Conservation (phyloP, 176 grass and related monocot species). For the Leersia perrieri region DNA sequence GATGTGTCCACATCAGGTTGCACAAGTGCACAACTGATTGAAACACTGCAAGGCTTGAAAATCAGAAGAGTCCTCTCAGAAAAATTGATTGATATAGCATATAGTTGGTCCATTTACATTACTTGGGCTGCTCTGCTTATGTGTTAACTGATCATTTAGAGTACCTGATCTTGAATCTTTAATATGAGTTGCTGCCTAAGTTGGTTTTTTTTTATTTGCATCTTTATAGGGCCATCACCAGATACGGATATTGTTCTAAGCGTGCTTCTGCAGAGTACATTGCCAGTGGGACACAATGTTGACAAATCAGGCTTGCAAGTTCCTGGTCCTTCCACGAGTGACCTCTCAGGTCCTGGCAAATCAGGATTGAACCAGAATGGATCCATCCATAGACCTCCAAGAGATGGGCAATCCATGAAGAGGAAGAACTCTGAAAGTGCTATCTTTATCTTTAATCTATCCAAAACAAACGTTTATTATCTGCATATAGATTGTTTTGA, state of each 20-base stretch:
- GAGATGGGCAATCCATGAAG: slow-evolving; percentile 49
- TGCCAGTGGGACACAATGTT: slow-evolving; percentile 39
- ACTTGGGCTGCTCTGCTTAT: neutral
- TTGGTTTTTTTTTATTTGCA: neutral
- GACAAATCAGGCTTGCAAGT: slow-evolving; percentile 48
- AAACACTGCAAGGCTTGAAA: neutral
- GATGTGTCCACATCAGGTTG: neutral
- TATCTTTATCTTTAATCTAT: neutral
- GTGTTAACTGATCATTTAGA: neutral
- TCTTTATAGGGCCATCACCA: slow-evolving; percentile 59
- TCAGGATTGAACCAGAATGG: slow-evolving; percentile 74
- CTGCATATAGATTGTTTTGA: neutral
- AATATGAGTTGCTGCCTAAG: slow-evolving; percentile 13
- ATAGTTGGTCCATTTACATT: neutral
- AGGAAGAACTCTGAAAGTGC: slow-evolving; percentile 57
- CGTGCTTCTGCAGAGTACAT: slow-evolving; percentile 66
- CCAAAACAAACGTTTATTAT: neutral
- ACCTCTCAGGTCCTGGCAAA: slow-evolving; percentile 42
- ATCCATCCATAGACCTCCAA: slow-evolving; percentile 55
- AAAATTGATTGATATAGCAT: neutral
- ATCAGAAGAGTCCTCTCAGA: neutral
- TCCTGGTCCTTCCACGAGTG: slow-evolving; percentile 46
- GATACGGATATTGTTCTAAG: slow-evolving; percentile 76
- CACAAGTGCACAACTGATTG: neutral
- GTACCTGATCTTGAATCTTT: neutral